These are phyloP conservation scores for Xylaria sp. DNA, from an alignment of 2,329 filamentous ascomycete species.

Conservation along the genomic window DNA sequence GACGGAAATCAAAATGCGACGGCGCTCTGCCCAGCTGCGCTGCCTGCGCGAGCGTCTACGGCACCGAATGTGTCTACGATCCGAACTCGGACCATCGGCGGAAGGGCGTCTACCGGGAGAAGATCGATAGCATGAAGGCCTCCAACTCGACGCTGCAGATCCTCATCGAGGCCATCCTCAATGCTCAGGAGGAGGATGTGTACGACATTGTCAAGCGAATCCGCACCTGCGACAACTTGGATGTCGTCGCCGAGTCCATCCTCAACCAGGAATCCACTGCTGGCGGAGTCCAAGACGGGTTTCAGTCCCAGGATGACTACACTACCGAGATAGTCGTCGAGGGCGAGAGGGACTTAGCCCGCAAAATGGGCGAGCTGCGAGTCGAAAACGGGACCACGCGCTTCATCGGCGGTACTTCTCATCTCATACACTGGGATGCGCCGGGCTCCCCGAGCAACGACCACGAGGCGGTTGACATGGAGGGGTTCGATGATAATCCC, in stretches of 20 bases:
- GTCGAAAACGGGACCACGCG: slow-evolving; percentile 88
- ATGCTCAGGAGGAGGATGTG: slow-evolving; percentile 89
- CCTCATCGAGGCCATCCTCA: slow-evolving; percentile 91
- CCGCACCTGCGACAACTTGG: slow-evolving; percentile 80
- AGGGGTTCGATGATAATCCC: slow-evolving; percentile 70
- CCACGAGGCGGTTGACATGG: slow-evolving; percentile 59
- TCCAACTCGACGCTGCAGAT: slow-evolving; percentile 88
- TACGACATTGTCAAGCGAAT: slow-evolving; percentile 85
- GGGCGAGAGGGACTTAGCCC: slow-evolving; percentile 83
- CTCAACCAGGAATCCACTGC: slow-evolving; percentile 56
- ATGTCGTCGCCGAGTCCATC: slow-evolving; percentile 65
- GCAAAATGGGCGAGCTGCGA: slow-evolving; percentile 91
- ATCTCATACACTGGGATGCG: slow-evolving; percentile 82
- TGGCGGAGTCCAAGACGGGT: slow-evolving; percentile 52
- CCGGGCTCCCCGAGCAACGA: slow-evolving; percentile 55
- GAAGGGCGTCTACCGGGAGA: slow-evolving; percentile 96
- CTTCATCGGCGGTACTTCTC: slow-evolving; percentile 94
- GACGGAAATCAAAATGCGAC: slow-evolving; percentile 89
- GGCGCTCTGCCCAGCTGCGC: slow-evolving; percentile 91
- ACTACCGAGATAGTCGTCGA: slow-evolving; percentile 57
- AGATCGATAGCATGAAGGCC: slow-evolving; percentile 88
- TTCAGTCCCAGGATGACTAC: slow-evolving; percentile 57
- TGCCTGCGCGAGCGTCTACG: slow-evolving; percentile 94
- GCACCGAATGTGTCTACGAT: slow-evolving; percentile 91
- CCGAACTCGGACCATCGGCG: slow-evolving; percentile 95